Percentiles rank a stretch among this genome's conserved stretches.
Evolutionary conservation across 129 eudicot species (phyloP).

Genomic region (Scalesia atractyloides): DNA sequence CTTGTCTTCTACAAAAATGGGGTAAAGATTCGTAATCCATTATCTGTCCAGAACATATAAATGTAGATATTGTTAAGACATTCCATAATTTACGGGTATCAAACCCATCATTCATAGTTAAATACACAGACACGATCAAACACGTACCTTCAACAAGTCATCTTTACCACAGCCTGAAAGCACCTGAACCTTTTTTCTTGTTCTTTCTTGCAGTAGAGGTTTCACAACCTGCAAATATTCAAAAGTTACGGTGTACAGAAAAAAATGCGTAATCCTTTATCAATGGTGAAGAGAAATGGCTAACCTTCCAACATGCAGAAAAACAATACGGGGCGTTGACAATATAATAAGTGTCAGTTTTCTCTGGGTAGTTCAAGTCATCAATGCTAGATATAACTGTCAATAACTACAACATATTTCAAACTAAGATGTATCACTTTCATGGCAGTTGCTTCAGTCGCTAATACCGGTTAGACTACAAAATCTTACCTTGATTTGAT

Average conservation of each 20-base stretch:
- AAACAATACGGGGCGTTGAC: constrained; percentile 96
- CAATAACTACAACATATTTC: constrained; percentile 58
- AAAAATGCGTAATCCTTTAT: constrained; percentile 8
- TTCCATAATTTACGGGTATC: background rate
- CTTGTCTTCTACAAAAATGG: constrained; percentile 94
- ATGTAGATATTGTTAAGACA: constrained; percentile 9
- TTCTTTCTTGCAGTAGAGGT: constrained; percentile 93
- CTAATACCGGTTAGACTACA: background rate
- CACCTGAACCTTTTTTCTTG: constrained; percentile 92
- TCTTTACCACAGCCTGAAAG: constrained; percentile 86
- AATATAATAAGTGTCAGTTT: constrained; percentile 89
- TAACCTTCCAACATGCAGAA: constrained; percentile 99
- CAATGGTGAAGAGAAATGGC: constrained; percentile 9
- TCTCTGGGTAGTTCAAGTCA: constrained; percentile 98
- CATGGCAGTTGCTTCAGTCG: background rate
- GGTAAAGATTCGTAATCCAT: constrained; percentile 96
- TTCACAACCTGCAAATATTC: constrained; percentile 71
- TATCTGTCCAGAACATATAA: constrained; percentile 57
- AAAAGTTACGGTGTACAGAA: constrained; percentile 10
- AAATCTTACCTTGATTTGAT: constrained; percentile 71
- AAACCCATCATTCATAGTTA: background rate
- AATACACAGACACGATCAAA: background rate
- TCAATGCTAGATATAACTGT: constrained; percentile 89
- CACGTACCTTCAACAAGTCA: constrained; percentile 64
- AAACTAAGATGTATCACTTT: background rate